These are phyloP conservation scores for Diophrys sp. DNA, from an alignment of 73 alveolate genomes.

Conservation along the genomic window DNA sequence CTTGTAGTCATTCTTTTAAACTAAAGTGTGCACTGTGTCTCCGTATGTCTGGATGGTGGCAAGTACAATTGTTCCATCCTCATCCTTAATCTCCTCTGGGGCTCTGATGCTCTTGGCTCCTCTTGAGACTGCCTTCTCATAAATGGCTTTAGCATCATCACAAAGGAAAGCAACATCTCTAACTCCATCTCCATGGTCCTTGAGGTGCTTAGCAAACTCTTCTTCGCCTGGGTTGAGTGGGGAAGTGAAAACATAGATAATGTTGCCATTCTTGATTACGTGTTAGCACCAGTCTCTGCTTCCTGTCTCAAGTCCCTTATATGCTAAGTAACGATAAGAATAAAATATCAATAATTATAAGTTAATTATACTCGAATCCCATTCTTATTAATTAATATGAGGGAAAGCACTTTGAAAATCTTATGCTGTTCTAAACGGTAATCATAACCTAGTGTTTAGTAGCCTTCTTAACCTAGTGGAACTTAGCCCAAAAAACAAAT, in stretches of 20 bases:
- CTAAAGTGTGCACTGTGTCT: slow-evolving; percentile 81
- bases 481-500: too few species aligned
- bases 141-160: slow-evolving; percentile 78
- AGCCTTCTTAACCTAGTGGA: too few species aligned
- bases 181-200: slow-evolving; percentile 87
- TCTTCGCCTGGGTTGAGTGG: slow-evolving; percentile 66
- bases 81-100: slow-evolving; percentile 75
- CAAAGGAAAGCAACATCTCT: slow-evolving; percentile 81
- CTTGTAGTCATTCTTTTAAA: slow-evolving; percentile 75
- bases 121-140: slow-evolving; percentile 77
- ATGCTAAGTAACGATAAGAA: too few species aligned
- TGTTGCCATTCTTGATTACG: slow-evolving; percentile 58
- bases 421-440: too few species aligned
- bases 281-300: slow-evolving; percentile 66
- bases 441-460: too few species aligned
- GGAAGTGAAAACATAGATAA: slow-evolving; percentile 62
- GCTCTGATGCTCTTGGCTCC: slow-evolving; percentile 78
- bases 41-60: slow-evolving; percentile 88
- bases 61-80: slow-evolving; percentile 67
- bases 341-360: too few species aligned
- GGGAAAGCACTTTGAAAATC: too few species aligned
- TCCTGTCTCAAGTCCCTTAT: slow-evolving; percentile 80
- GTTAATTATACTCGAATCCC: too few species aligned
- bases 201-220: slow-evolving; percentile 59
- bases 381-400: too few species aligned